Evolutionary conservation across 371 early-diverging fungal species (phyloP).

Genomic region (Haplosporangium sp.): DNA sequence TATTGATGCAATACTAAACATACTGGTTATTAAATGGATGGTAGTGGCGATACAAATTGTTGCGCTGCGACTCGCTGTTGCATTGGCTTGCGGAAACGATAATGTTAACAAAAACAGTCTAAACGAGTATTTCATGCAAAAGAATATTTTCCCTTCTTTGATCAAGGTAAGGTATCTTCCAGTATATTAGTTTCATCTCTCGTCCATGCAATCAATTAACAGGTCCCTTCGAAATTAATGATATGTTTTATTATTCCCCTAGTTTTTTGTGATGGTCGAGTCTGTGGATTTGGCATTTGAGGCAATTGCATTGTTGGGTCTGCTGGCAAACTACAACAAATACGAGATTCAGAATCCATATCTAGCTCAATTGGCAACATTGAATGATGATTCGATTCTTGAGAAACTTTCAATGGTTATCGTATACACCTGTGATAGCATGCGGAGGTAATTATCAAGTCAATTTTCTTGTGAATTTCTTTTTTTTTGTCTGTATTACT

Average conservation of each 20-base stretch:
- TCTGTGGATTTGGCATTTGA: slow-evolving; percentile 50
- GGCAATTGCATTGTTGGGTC: slow-evolving; percentile 58
- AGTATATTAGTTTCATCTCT: not conserved
- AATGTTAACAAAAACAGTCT: slow-evolving; percentile 70
- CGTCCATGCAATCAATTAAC: no score
- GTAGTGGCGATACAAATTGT: slow-evolving; percentile 41
- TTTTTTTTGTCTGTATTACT: not conserved
- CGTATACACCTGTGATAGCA: slow-evolving; percentile 31
- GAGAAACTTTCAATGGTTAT: slow-evolving; percentile 57
- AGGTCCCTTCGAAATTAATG: no score
- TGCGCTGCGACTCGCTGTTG: slow-evolving; percentile 59
- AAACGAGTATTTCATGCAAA: slow-evolving; percentile 70
- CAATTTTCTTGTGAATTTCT: not conserved
- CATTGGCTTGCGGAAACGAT: slow-evolving; percentile 66
- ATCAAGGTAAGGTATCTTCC: slow-evolving; percentile 44
- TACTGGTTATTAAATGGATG: not conserved
- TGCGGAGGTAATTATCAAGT: slow-evolving; percentile 54
- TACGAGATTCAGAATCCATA: slow-evolving; percentile 65
- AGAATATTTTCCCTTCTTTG: slow-evolving; percentile 58
- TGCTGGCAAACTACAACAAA: slow-evolving; percentile 70
- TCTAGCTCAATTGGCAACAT: slow-evolving; percentile 45
- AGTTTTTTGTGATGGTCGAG: slow-evolving; percentile 54
- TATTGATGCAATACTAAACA: no score
- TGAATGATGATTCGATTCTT: slow-evolving; percentile 44
- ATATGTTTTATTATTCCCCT: not conserved